Base-by-base conservation (phyloP, 306 rosid genomes). In the Dicorynia guianensis region DNA sequence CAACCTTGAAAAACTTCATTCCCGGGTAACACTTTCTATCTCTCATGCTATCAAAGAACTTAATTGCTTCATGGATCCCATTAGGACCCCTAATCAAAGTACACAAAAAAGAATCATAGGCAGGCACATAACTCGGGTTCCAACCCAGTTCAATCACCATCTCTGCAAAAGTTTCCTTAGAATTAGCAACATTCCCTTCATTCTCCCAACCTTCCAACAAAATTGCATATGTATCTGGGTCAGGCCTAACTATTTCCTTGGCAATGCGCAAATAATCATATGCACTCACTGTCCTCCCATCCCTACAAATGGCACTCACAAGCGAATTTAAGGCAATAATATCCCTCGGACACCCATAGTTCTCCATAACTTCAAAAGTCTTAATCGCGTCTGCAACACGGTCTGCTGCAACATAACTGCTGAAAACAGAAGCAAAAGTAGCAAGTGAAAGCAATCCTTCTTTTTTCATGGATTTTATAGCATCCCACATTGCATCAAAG, bases 401-500 rank as follows among this genome's bases (percentile, higher is more conserved):
- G 4, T 65, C 60, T 2, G 91, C 87, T 9, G 77, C 52, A 5
- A 84, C 84, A 10, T 89, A 91, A n/a, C 89, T 89, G 47, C 83
- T 44, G 34, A 89, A 89, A 11, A 91, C 87, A 0, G 91, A 89
- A 34, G 94, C 94, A 55, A 91, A 91, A 5, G 91, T 89, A 0
- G 97, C 89, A 6, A 83, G 63, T 0, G 92, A 82, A 13, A 89
- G 78, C 11, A 87, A 49, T 14, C 87, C 70, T 44, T 83, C 82
- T 1, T 11, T 11, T 8, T 64, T 64, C 94, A 87, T 87, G 4
- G 91, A 89, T 19, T 81, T 91, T 5, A 91, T 74, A 7, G 91
- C 89, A n/a, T 84, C 89, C 97, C 91, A 89, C 92, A 89, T 87
- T 0, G 88, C 87, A 30, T 87, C 94, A 6, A 89, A 91, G 62